phyloP scores from a whole-genome alignment of 2,329 filamentous ascomycete species.

The Penicillium sp. region DNA sequence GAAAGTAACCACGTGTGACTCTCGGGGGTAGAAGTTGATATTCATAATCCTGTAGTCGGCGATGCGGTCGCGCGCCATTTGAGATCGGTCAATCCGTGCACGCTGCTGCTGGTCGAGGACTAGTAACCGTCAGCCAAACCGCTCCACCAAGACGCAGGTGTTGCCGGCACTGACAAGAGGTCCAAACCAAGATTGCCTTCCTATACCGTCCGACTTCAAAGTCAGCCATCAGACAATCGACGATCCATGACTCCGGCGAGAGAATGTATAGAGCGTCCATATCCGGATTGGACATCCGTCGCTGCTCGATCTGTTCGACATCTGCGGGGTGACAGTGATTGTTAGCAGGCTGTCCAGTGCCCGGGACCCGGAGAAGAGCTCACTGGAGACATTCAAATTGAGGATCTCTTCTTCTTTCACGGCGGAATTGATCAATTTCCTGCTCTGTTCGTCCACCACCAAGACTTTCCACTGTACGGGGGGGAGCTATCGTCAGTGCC shows the following conservation, averaged over 20 bases:
- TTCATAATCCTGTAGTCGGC: slow-evolving; percentile 79
- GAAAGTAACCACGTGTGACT: slow-evolving; percentile 89
- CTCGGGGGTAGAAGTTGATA: slow-evolving; percentile 84
- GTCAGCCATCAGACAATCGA: slow-evolving; percentile 92
- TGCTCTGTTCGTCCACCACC: slow-evolving; percentile 79
- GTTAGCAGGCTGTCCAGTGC: slow-evolving; percentile 10
- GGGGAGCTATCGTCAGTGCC: slow-evolving; percentile 26
- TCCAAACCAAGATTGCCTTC: slow-evolving; percentile 82
- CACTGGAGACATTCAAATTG: slow-evolving; percentile 94
- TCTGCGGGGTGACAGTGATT: slow-evolving; percentile 46
- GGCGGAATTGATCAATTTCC: slow-evolving; percentile 84
- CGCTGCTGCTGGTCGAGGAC: slow-evolving; percentile 69
- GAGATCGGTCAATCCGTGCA: slow-evolving; percentile 70
- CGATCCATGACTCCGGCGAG: slow-evolving; percentile 78
- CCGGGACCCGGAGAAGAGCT: slow-evolving; percentile 30
- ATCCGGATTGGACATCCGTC: slow-evolving; percentile 74
- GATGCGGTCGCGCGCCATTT: slow-evolving; percentile 68
- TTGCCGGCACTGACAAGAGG: slow-evolving; percentile 52
- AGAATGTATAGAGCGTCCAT: slow-evolving; percentile 96
- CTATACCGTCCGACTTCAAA: slow-evolving; percentile 81
- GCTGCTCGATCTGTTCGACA: slow-evolving; percentile 90
- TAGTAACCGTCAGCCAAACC: slow-evolving; percentile 30
- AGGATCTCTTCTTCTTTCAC: slow-evolving; percentile 95
- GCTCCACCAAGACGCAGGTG: slow-evolving; percentile 2
- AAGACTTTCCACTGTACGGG: slow-evolving; percentile 86